Base-by-base conservation (phyloP, 2,329 filamentous ascomycete genomes). In the Colletotrichum sp. region DNA sequence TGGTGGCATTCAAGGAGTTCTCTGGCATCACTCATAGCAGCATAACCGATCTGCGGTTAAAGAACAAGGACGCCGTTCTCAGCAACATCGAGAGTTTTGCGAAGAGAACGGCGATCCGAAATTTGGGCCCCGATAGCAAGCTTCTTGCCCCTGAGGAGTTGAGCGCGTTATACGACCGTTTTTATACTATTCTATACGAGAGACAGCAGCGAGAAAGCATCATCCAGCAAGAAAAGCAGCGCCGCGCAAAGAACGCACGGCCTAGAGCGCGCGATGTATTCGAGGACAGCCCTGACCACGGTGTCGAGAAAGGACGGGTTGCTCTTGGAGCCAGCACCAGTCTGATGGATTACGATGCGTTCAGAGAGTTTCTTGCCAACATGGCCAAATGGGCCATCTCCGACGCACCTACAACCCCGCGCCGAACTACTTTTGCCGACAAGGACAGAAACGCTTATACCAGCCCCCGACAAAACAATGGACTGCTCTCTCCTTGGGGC, bases 1-100 rank as follows among this genome's bases (percentile, higher is more conserved):
- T 99, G 5, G 97, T 98, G 24, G 97, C 97, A 1, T 99, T 99
- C 86, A 98, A 98, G 78, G 97, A 99, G 81, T 99, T 99, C 81
- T 94, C 96, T 1, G 95, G 93, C 54, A 98, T 99, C 78, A 99
- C 97, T 0, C 96, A 99, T 81, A 93, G 92, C 80, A 98, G 93
- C 65, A 96, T 99, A 74, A 94, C 93, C 1, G 97, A 98, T 77
- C 90, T 97, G 80, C 92, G 97, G 27, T 88, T 94, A 54, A 98
- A 96, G 84, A 97, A 98, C 84, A 98, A 98, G 84, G 95, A 97
- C 80, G 93, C 94, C 0, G 97, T 99, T 36, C 88, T 99, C 70
- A 95, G 95, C 82, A 98, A 96, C 77, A 98, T 99, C 80, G 97
- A 98, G 85, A 98, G 92, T 78, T 99, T 99, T 80, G 95, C 97